Evolutionary conservation across 257 asterid genomes (phyloP), one percentile per base, ranked within the genome.

Genomic region (Solanum dulcamara): DNA sequence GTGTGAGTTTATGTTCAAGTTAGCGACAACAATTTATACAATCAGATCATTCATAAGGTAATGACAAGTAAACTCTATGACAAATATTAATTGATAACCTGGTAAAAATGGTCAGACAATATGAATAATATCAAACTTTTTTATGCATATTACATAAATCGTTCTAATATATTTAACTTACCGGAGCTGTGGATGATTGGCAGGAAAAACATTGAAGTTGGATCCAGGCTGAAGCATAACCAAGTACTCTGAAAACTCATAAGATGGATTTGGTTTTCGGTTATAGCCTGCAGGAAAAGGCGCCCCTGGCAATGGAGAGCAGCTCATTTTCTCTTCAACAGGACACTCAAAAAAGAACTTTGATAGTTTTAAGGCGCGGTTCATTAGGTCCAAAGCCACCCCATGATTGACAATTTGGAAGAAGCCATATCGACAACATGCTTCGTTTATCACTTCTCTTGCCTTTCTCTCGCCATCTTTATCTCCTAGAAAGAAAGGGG

Each of bases 201-300:
- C 2, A 51, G 90, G 91, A 48, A 87, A 38, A 17, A 84, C 84
- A 64, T 89, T 89, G 88, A 62, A 44, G 60, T 55, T 85, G 2
- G 90, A 85, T 10, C 71, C 50, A 42, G 93, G 95, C n/a, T 85
- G 90, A 80, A 89, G 89, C 92, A 93, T 90, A 85, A 92, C 53
- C 57, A 93, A 17, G 59, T 82, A 90, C 91, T 93, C 93, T 79
- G 84, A 89, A 93, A 89, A 88, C 35, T 93, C 94, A 26, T 89
- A 62, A 30, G 89, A 88, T 5, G 64, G 86, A 37, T 83, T 90
- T 42, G 93, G 91, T 84, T 90, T 91, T 90, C 85, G 89, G 67
- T 85, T 85, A n/a, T 92, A 92, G 64, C 94, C 94, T 0, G 91
- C 92, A 37, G 92, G 94, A 33, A 92, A 83, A 72, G 92, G 92